Evolutionary conservation across 1,139 yeast species (phyloP).

Genomic region (Pichia sp.): DNA sequence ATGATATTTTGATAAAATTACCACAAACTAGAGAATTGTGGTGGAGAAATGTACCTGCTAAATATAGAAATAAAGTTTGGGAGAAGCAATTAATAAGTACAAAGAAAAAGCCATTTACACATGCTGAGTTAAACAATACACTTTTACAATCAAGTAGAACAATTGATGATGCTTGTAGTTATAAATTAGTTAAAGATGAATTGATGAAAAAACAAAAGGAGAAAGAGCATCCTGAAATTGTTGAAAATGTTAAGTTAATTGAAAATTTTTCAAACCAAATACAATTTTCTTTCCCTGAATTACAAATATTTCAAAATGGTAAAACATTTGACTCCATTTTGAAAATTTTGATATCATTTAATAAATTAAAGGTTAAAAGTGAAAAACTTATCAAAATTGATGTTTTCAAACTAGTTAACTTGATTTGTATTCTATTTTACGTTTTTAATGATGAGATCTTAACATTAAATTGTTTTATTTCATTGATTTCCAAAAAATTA

Average conservation of each 20-base stretch:
- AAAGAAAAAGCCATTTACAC: constrained; percentile 16
- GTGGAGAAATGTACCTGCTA: constrained; percentile 61
- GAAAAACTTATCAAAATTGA: constrained; percentile 10
- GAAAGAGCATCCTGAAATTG: constrained; percentile 9
- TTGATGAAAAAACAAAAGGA: constrained; percentile 12
- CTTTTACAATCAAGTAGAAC: constrained; percentile 21
- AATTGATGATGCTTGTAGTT: constrained; percentile 26
- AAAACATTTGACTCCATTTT: constrained; percentile 25
- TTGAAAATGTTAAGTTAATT: constrained; percentile 19
- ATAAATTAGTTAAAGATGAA: constrained; percentile 19
- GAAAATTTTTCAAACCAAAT: constrained; percentile 19
- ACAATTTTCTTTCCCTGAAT: constrained; percentile 25
- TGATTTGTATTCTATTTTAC: constrained; percentile 23
- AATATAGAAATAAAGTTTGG: constrained; percentile 50
- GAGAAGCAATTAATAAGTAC: constrained; percentile 33
- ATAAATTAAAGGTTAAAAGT: constrained; percentile 14
- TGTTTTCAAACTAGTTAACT: constrained; percentile 16
- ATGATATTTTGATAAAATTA: constrained; percentile 31
- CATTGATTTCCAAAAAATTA: constrained; percentile 34
- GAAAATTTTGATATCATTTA: constrained; percentile 20
- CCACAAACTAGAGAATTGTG: constrained; percentile 47
- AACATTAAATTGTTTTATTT: constrained; percentile 42
- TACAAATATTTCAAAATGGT: constrained; percentile 26
- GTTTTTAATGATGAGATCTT: constrained; percentile 26
- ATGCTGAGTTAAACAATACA: constrained; percentile 14